phyloP scores from a whole-genome alignment of 192 early-diverging fungal species.

The Coemansia sp. region DNA sequence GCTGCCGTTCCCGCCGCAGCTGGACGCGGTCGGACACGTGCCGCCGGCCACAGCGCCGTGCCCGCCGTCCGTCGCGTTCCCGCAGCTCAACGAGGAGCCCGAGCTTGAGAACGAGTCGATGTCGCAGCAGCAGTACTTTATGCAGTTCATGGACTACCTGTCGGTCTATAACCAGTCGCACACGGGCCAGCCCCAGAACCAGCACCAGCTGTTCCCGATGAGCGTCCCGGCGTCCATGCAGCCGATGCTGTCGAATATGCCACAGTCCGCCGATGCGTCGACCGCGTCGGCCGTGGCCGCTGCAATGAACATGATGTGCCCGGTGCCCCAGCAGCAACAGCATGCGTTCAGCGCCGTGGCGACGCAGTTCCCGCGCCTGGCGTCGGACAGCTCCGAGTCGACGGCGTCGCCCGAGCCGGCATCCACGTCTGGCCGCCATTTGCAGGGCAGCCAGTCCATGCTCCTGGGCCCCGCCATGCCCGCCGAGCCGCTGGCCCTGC shows the following conservation, averaged over 20 bases:
- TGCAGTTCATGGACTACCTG: slow-evolving; percentile 53
- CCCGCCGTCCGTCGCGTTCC: slow-evolving; percentile 26
- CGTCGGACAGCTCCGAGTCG: slow-evolving; percentile 40
- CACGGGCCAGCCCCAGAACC: slow-evolving; percentile 4
- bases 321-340: slow-evolving; percentile 1
- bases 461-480: background rate
- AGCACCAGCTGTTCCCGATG: slow-evolving; percentile 16
- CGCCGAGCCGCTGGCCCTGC: background rate
- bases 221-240: background rate
- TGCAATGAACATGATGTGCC: slow-evolving; percentile 11
- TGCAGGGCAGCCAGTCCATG: slow-evolving; percentile 3
- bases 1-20: slow-evolving; percentile 40
- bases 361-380: slow-evolving; percentile 34
- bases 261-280: slow-evolving; percentile 3
- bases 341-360: background rate
- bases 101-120: slow-evolving; percentile 18
- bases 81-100: slow-evolving; percentile 38
- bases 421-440: slow-evolving; percentile 7
- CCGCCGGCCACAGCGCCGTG: background rate
- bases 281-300: slow-evolving; percentile 13
- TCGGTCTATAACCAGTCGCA: slow-evolving; percentile 30
- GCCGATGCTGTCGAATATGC: slow-evolving; percentile 12
- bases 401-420: slow-evolving; percentile 46
- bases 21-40: background rate
- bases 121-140: slow-evolving; percentile 43